phyloP scores from a whole-genome alignment of 116 monocot genomes.

The Zostera marina region DNA sequence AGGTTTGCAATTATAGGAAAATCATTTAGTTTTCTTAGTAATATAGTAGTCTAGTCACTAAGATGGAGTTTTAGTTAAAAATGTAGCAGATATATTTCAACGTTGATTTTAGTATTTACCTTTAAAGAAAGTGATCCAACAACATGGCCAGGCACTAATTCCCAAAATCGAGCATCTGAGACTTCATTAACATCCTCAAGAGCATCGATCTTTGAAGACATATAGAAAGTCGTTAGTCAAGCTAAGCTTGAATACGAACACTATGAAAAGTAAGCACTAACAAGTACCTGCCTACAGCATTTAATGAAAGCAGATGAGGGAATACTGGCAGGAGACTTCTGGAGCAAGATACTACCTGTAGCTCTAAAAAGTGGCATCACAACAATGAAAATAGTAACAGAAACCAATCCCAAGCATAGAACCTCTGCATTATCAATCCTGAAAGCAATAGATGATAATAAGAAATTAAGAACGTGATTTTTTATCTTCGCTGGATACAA shows the following conservation, averaged over 20 bases:
- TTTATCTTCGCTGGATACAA: too few relatives aligned
- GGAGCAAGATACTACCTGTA: conserved; percentile 65
- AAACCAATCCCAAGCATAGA: conserved; percentile 79
- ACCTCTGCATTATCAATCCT: conserved; percentile 98
- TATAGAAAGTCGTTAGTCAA: background rate
- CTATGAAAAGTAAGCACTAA: background rate
- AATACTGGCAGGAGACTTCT: conserved; percentile 62
- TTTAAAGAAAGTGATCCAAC: conserved; percentile 74
- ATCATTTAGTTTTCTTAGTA: too few relatives aligned
- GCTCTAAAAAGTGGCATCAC: conserved; percentile 75
- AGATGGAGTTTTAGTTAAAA: background rate
- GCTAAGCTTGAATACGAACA: background rate
- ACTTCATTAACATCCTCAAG: conserved; percentile 81
- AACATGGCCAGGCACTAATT: conserved; percentile 75
- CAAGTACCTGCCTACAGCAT: conserved; percentile 84
- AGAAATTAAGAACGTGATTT: conserved; percentile 4
- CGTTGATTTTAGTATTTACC: conserved; percentile 18
- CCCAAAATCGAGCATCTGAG: conserved; percentile 83
- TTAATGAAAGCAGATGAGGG: conserved; percentile 68
- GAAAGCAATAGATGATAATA: conserved; percentile 4
- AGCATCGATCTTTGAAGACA: conserved; percentile 31
- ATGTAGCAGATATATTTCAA: background rate
- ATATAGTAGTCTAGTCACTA: background rate
- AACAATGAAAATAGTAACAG: conserved; percentile 61
- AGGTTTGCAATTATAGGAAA: too few relatives aligned